Percentiles rank a stretch among this genome's conserved stretches.
Evolutionary conservation across 192 early-diverging fungal genomes (phyloP).

Genomic region (Coemansia sp.): DNA sequence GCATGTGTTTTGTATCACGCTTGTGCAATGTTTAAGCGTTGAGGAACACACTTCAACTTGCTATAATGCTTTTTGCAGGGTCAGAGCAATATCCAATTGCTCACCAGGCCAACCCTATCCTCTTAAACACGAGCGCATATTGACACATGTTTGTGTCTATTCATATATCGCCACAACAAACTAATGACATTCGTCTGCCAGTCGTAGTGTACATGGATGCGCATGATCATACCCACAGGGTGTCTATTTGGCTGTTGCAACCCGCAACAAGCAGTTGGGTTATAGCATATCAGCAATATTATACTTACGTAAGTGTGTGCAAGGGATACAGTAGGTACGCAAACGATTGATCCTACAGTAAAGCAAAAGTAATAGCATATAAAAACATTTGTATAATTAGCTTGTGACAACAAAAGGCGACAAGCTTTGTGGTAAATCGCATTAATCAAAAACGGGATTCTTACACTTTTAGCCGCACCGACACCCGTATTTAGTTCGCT

Average conservation of each 20-base stretch:
- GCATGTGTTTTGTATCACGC: not conserved
- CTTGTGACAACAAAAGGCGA: not conserved
- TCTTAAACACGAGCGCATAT: not conserved
- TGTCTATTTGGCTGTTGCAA: not conserved
- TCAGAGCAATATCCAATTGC: not conserved
- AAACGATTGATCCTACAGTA: slow-evolving; percentile 43
- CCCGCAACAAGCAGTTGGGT: not conserved
- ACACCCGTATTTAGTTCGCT: not conserved
- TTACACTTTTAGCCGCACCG: not conserved
- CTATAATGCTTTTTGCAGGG: not conserved
- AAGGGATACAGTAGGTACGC: slow-evolving; percentile 38
- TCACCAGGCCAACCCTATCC: not conserved
- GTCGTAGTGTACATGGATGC: not conserved
- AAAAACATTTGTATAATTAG: not conserved
- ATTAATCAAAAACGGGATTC: not conserved
- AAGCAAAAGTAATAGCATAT: not conserved
- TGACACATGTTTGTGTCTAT: too few species aligned
- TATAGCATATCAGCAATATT: not conserved
- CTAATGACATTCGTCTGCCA: too few species aligned
- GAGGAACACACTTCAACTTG: not conserved
- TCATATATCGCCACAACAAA: too few species aligned
- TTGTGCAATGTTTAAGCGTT: not conserved
- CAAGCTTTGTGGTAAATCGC: too few species aligned
- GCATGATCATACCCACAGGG: not conserved
- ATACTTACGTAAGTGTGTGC: slow-evolving; percentile 40